Conservation (phyloP, 2,329 filamentous ascomycete genomes). For the Hypoxylon rubiginosum region DNA sequence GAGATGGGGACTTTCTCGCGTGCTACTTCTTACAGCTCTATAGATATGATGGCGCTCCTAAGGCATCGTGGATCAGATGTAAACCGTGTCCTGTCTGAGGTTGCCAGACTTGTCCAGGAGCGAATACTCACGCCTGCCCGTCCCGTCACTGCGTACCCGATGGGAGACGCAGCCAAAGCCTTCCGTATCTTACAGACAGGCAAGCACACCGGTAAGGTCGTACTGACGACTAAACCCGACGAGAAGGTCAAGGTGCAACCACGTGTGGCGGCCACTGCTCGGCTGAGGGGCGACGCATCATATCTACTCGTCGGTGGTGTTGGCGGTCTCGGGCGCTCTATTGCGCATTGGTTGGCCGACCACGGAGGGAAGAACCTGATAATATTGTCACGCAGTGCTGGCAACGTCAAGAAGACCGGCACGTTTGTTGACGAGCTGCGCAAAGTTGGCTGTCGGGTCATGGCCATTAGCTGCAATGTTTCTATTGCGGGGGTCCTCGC, state of each 20-base stretch:
- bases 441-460: conserved; percentile 1
- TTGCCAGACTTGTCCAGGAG: conserved; percentile 18
- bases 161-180: conserved; percentile 49
- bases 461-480: conserved; percentile 30
- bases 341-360: conserved; percentile 45
- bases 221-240: conserved; percentile 34
- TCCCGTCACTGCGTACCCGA: conserved; percentile 45
- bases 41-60: conserved; percentile 5
- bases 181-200: conserved; percentile 58
- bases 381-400: conserved; percentile 46
- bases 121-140: conserved; percentile 34
- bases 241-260: conserved; percentile 28
- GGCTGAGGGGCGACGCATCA: conserved; percentile 34
- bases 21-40: background rate
- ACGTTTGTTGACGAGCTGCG: conserved; percentile 14
- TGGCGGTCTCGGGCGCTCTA: conserved; percentile 48
- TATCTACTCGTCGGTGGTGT: conserved; percentile 53
- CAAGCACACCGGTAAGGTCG: conserved; percentile 57
- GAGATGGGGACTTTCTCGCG: conserved; percentile 27
- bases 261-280: too few relatives aligned
- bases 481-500: background rate
- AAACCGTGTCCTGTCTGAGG: conserved; percentile 10
- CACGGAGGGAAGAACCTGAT: conserved; percentile 51
- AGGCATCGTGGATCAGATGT: conserved; percentile 4
- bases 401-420: background rate